Base-by-base conservation (phyloP, 345 rosid species). In the Syzygium aromaticum region DNA sequence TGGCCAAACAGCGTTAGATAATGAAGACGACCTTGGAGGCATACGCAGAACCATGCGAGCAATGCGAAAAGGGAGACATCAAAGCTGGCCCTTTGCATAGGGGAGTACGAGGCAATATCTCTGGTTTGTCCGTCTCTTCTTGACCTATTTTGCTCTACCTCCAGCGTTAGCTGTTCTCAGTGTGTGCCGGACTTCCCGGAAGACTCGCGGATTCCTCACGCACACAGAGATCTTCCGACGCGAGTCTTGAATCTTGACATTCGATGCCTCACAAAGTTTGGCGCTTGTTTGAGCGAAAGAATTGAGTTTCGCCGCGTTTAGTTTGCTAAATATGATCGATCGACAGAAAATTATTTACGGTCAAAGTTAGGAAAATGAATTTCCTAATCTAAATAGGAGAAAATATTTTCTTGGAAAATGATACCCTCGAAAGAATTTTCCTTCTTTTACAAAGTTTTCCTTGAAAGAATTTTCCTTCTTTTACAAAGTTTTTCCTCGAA, bases 401-500 rank as follows among this genome's bases (percentile, higher is more conserved):
- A 5, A 12, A 12, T 0, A 12, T 59, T 59, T 38, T 78, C 23
- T 3, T 19, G 1, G 0, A 40, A 33, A 78, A 38, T 11, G 30
- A 5, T 0, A 78, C 0, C 14, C 46, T 12, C 0, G 0, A 0
- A 17, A 78, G 16, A 0, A 19, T 40, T 78, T 40, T 6, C 5
- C 13, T 38, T 19, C 23, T 33, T 33, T 1, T 1, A 0, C 3
- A 38, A 78, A 77, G 5, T 3, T 78, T 78, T 38, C 14, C 46
- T 12, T 0, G 0, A 0, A 17, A 78, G 16, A 0, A 19, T 40
- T 78, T 40, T 6, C 5, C 13, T 38, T 19, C 23, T 33, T 33
- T 1, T 1, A 0, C 3, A 38, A 78, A 77, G 5, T 3, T 78
- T 78, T 38, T 57, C 0, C 2, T 13, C 0, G 0, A n/a, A 61